Conservation (phyloP, 2,329 filamentous ascomycete species). For the Trichoderma sp. region DNA sequence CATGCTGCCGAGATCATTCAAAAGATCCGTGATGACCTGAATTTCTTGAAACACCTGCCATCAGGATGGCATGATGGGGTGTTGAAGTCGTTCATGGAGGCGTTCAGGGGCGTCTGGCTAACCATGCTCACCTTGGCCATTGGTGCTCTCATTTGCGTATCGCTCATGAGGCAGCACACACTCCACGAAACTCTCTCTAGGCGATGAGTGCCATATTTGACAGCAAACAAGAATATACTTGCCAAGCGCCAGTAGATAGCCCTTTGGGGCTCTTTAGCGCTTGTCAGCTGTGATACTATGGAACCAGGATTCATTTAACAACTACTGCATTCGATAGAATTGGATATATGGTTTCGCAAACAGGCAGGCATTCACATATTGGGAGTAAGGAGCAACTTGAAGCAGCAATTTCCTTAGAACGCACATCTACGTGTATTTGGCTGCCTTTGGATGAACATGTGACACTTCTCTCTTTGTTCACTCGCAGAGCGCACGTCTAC, state of each 20-base stretch:
- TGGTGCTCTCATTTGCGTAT: slow-evolving; percentile 59
- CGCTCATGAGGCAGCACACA: slow-evolving; percentile 76
- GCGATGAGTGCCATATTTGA: slow-evolving; percentile 24
- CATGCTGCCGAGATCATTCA: slow-evolving; percentile 68
- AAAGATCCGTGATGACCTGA: slow-evolving; percentile 70
- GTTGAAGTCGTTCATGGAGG: slow-evolving; percentile 71
- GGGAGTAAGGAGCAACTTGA: background rate
- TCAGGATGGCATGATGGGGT: slow-evolving; percentile 70
- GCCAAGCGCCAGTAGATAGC: background rate
- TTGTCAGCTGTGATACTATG: background rate
- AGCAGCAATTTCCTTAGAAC: background rate
- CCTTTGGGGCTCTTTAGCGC: background rate
- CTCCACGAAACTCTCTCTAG: slow-evolving; percentile 68
- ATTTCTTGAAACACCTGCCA: slow-evolving; percentile 69
- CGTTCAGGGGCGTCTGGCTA: slow-evolving; percentile 74
- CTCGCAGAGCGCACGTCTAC: background rate
- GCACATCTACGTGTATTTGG: background rate
- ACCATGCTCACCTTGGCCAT: slow-evolving; percentile 65
- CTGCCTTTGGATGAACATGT: background rate
- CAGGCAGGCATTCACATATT: background rate
- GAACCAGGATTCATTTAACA: background rate
- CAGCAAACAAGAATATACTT: background rate
- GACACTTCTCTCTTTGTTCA: background rate
- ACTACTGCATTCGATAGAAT: background rate
- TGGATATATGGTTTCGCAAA: background rate